phyloP scores from a whole-genome alignment of 2,329 filamentous ascomycete genomes.

The Calonectria henricotiae region DNA sequence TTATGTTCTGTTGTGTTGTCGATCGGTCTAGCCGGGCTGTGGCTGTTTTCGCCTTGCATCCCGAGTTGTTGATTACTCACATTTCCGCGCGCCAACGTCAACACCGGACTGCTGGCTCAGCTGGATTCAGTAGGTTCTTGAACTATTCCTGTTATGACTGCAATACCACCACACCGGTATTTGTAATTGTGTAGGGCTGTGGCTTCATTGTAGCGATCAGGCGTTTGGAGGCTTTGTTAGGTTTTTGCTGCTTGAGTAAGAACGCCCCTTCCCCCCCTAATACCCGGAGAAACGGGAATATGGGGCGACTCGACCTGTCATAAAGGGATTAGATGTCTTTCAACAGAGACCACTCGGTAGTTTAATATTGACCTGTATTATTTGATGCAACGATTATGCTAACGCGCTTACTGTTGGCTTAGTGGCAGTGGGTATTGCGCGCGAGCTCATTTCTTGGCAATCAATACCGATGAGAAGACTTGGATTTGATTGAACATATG shows the following conservation, averaged over 20 bases:
- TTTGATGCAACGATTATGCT: background rate
- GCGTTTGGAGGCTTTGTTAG: background rate
- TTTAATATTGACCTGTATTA: background rate
- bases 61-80: background rate
- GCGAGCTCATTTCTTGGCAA: background rate
- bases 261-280: background rate
- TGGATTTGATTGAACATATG: background rate
- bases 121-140: background rate
- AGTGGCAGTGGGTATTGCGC: background rate
- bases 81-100: background rate
- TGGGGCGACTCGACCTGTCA: background rate
- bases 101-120: constrained; percentile 1
- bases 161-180: background rate
- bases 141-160: constrained; percentile 18
- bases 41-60: constrained; percentile 1
- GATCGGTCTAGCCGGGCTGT: constrained; percentile 14
- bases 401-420: background rate
- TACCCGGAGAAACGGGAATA: background rate
- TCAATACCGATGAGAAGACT: background rate
- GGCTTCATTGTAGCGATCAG: background rate
- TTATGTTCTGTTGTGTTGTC: background rate
- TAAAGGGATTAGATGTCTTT: constrained; percentile 1
- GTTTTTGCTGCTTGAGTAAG: constrained; percentile 12
- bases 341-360: background rate
- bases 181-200: background rate